A percentile compares a stretch with the other conserved stretches of the same genome.
Evolutionary conservation across 208 protist genomes (phyloP).

Genomic region (Trypanosomatidae sp.): DNA sequence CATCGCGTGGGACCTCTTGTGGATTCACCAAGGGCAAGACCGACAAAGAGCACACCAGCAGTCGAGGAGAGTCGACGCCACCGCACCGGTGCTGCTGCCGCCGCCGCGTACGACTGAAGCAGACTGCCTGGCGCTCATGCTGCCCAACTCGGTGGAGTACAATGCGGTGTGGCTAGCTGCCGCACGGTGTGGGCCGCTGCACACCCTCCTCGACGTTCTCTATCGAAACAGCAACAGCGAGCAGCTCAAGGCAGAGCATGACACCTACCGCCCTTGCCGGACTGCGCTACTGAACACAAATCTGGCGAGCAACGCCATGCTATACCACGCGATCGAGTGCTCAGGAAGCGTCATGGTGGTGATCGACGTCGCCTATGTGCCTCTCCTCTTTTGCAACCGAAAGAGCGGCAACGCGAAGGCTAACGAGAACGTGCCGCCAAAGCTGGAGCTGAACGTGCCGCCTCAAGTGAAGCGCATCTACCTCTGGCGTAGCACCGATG

Average conservation of each 20-base stretch:
- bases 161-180: conserved; percentile 51
- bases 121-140: conserved; percentile 51
- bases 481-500: conserved; percentile 44
- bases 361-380: conserved; percentile 37
- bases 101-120: conserved; percentile 5
- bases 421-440: neutral
- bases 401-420: neutral
- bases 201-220: conserved; percentile 49
- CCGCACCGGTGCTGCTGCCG: neutral
- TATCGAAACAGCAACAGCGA: conserved; percentile 32
- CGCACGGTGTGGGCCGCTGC: conserved; percentile 31
- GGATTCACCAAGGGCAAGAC: conserved; percentile 23
- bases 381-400: conserved; percentile 38
- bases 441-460: conserved; percentile 34
- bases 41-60: neutral
- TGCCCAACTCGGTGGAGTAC: conserved; percentile 64
- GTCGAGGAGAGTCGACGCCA: neutral
- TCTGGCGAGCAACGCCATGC: conserved; percentile 49
- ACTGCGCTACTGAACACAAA: conserved; percentile 70
- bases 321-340: conserved; percentile 48
- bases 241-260: conserved; percentile 4
- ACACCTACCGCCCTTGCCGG: conserved; percentile 45
- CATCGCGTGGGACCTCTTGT: conserved; percentile 50
- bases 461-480: conserved; percentile 46
- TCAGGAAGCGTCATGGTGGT: conserved; percentile 33